Evolutionary conservation across 257 asterid genomes (phyloP).

Genomic region (Ilex asprella): DNA sequence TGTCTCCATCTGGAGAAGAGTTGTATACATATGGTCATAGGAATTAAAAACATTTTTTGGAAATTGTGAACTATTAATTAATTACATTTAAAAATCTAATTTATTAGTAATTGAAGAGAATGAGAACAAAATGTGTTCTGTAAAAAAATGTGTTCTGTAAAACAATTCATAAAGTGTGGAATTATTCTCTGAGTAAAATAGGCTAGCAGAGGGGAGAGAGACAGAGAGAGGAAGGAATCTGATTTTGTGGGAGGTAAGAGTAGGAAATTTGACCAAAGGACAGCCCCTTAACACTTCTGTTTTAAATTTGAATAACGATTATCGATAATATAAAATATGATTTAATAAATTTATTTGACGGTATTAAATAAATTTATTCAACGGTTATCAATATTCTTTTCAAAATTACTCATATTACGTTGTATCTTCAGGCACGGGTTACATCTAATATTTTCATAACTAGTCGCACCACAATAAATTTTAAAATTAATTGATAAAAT

Average conservation of each 20-base stretch:
- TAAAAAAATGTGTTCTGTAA: too few relatives aligned
- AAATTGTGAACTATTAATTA: not conserved
- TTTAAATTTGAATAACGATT: too few relatives aligned
- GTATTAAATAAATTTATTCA: too few relatives aligned
- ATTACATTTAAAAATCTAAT: not conserved
- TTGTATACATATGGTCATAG: not conserved
- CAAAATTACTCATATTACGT: too few relatives aligned
- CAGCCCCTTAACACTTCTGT: not conserved
- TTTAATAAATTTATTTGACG: too few relatives aligned
- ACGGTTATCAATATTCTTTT: too few relatives aligned
- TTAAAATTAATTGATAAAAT: too few relatives aligned
- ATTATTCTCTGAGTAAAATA: not conserved
- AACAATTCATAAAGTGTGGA: not conserved
- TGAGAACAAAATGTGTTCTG: not conserved
- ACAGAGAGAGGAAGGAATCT: not conserved
- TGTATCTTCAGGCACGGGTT: too few relatives aligned
- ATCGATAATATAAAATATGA: too few relatives aligned
- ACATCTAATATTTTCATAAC: too few relatives aligned
- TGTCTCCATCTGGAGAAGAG: not conserved
- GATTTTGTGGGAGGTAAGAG: conserved; percentile 1
- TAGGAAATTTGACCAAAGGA: not conserved
- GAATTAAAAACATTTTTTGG: not conserved
- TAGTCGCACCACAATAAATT: too few relatives aligned
- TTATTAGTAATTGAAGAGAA: not conserved
- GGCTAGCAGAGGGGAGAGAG: not conserved